Base-by-base conservation (phyloP, 176 grass and related monocot genomes). In the Rhynchospora tenuis region DNA sequence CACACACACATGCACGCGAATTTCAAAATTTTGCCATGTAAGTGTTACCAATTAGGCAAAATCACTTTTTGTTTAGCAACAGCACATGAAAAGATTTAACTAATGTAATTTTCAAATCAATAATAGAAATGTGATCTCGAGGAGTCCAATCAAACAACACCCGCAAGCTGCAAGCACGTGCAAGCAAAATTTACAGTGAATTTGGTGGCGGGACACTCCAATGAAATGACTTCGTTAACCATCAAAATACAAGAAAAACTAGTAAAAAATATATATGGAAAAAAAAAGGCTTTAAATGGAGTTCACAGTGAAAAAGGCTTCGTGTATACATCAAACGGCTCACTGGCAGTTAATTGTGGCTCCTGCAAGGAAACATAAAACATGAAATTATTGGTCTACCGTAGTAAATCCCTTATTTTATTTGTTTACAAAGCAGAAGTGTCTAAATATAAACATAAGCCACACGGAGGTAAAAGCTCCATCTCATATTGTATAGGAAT, bases 271-370 rank as follows among this genome's bases (percentile, higher is more conserved):
- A 51, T 10, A 51, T 0, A 12, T 8, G 11, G 11, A 51, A 51
- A 15, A 5, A 7, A 0, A 22, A 72, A 48, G 19, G 7, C 22
- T 27, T 51, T 75, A 9, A 45, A 61, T 13, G 14, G 20, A 82
- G 23, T 64, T 99, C 79, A 99, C 66, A 99, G 74, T 7, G 86
- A 91, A 60, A 99, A 99, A 7, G 96, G 93, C 86, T 99, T 99
- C 12, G 85, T 61, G 64, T 93, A 99, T 64, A 93, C 91, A 89
- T 99, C 96, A 85, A 99, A 99, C 65, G 8, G 7, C 1, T 92
- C 77, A 7, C 17, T 87, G 4, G 96, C 56, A 62, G 89, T 99
- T 56, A 99, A 84, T 51, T 99, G 96, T 31, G 93, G 96, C 80
- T 99, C 93, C 96, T 99, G 91, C 88, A 90, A 58, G 20, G 17